Percentiles rank a stretch among this genome's conserved stretches.
These are phyloP conservation scores for Ricinus communis DNA, from an alignment of 345 rosid genomes.

Conservation along the genomic window DNA sequence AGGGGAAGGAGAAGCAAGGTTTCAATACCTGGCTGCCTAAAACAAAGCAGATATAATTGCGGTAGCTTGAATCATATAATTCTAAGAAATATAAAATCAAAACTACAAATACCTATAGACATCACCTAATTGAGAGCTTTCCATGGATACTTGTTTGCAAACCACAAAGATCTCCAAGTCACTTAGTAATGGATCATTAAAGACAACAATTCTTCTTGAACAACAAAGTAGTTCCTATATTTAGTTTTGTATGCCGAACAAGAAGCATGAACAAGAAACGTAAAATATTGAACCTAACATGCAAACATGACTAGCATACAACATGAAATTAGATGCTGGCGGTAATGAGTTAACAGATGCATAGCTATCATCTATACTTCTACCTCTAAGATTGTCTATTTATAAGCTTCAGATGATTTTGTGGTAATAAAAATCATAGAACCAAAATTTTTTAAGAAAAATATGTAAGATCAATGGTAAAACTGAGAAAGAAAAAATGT, in stretches of 20 bases:
- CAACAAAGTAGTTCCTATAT: background rate
- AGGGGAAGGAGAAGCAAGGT: background rate
- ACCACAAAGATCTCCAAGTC: background rate
- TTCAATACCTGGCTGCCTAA: background rate
- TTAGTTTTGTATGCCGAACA: background rate
- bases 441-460: too few relatives aligned
- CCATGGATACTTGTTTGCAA: background rate
- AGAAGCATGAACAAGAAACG: background rate
- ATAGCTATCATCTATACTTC: too few relatives aligned
- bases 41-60: background rate
- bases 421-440: too few relatives aligned
- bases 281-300: background rate
- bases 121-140: background rate
- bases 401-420: too few relatives aligned
- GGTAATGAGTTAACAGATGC: too few relatives aligned
- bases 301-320: background rate
- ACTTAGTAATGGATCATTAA: background rate
- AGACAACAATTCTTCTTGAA: background rate
- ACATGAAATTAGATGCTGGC: background rate
- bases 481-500: background rate
- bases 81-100: background rate
- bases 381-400: too few relatives aligned
- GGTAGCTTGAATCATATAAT: background rate
- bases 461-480: background rate
- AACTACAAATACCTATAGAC: background rate